These are phyloP conservation scores for Leishmania mexicana DNA, from an alignment of 208 protist species.

Conservation along the genomic window DNA sequence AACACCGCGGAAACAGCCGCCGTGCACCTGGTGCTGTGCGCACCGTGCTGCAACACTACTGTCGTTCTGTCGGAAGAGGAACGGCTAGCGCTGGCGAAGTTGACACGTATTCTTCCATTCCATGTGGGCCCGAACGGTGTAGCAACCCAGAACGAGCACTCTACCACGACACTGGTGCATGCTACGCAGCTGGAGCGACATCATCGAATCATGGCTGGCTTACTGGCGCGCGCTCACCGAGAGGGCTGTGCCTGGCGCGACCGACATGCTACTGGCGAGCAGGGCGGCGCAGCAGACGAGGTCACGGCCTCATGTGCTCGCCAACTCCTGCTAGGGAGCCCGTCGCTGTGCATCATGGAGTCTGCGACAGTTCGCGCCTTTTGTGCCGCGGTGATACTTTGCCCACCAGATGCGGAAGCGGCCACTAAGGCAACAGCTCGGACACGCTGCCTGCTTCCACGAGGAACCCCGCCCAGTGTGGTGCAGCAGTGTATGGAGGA, in stretches of 20 bases:
- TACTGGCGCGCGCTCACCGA: conserved; percentile 27
- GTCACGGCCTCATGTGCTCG: not conserved
- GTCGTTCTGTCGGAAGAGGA: conserved; percentile 25
- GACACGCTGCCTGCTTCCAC: conserved; percentile 46
- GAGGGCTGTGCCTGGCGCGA: conserved; percentile 28
- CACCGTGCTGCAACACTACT: conserved; percentile 30
- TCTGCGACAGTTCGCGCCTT: conserved; percentile 42
- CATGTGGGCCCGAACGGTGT: not conserved
- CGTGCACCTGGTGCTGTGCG: conserved; percentile 26
- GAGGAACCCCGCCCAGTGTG: conserved; percentile 49
- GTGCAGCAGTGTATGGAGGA: conserved; percentile 21
- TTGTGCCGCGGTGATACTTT: conserved; percentile 41
- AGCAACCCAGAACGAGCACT: not conserved
- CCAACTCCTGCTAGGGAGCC: conserved; percentile 33
- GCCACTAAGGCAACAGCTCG: conserved; percentile 3
- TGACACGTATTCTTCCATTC: conserved; percentile 23
- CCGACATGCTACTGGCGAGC: not conserved
- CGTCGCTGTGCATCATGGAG: conserved; percentile 31
- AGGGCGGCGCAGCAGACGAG: not conserved
- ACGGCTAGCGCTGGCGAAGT: conserved; percentile 11
- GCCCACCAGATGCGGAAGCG: not conserved
- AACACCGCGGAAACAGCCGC: not conserved
- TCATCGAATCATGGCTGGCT: not conserved
- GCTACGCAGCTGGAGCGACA: conserved; percentile 14
- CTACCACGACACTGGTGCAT: not conserved